Evolutionary conservation across 2,329 filamentous ascomycete genomes (phyloP), one percentile per base, ranked within the genome.

Genomic region (Leptographium lundbergii): DNA sequence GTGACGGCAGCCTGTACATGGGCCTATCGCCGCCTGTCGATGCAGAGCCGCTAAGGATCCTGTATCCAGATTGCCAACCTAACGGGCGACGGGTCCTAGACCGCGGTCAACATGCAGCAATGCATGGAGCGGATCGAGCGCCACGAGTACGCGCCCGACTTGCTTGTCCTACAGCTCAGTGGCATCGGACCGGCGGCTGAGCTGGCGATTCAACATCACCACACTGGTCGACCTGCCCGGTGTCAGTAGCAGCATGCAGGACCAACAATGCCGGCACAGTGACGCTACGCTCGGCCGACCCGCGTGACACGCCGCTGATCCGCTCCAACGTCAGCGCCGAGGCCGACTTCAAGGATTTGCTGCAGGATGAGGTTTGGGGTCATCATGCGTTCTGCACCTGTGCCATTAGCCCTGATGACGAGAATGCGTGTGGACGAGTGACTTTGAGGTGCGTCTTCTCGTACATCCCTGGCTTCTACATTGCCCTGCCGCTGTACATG

Each of bases 241-340:
- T 1, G 79, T 81, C 1, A 79, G 78, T 6, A 71, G 78, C 65
- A 76, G 77, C 59, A 69, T 81, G 62, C 71, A 71, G 62, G 78
- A 81, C 57, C 71, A 87, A 88, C 61, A 72, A 66, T 1, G 79
- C 78, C 6, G 87, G 87, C 10, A 79, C 76, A 1, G 85, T 90
- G 4, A 77, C 70, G 4, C 77, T 90, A 6, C 74, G 73, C 19
- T 84, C 81, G 0, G 71, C 78, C 0, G 79, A 89, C 66, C 85
- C 86, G 0, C 78, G 81, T 0, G 85, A 88, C 58, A 72, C 76
- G 3, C 86, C 87, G 0, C 68, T 78, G 6, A 86, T 89, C 63
- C 73, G 56, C 48, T 13, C 14, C 27, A 57, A 57, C 55, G 29
- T 36, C 27, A 57, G 42, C 45, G 55, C 22, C 25, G 55, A 36